Percentiles rank a stretch among this genome's conserved stretches.
phyloP scores from a whole-genome alignment of 2,329 filamentous ascomycete genomes.

The Clarireedia paspali region DNA sequence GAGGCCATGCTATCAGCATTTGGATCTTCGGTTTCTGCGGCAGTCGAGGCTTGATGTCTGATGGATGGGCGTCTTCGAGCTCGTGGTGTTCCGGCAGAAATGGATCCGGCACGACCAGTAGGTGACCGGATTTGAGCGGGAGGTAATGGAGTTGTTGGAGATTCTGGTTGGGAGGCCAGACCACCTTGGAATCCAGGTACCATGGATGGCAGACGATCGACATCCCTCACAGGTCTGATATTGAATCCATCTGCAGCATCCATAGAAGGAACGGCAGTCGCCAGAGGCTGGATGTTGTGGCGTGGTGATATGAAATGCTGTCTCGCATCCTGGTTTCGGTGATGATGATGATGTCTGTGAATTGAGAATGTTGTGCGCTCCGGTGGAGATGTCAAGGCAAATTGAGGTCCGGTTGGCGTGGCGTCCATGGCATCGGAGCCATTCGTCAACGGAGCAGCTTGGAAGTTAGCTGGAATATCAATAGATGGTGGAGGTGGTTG shows the following conservation, averaged over 20 bases:
- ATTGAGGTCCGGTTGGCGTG: slow-evolving; percentile 52
- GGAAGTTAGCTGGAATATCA: slow-evolving; percentile 58
- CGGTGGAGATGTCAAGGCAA: slow-evolving; percentile 62
- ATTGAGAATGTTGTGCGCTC: slow-evolving; percentile 59
- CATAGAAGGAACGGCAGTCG: slow-evolving; percentile 58
- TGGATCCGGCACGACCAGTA: slow-evolving; percentile 45
- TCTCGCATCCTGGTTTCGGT: slow-evolving; percentile 44
- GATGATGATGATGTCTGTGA: slow-evolving; percentile 44
- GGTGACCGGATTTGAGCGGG: slow-evolving; percentile 54
- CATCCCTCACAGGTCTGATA: slow-evolving; percentile 70
- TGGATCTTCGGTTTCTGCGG: slow-evolving; percentile 80
- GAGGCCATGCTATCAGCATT: slow-evolving; percentile 75
- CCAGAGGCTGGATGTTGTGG: slow-evolving; percentile 56
- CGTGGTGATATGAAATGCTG: slow-evolving; percentile 42
- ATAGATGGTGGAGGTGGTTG: slow-evolving; percentile 80
- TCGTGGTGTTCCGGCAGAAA: slow-evolving; percentile 44
- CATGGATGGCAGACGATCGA: slow-evolving; percentile 79
- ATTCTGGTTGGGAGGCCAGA: slow-evolving; percentile 81
- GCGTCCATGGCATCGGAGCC: slow-evolving; percentile 46
- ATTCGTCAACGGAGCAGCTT: slow-evolving; percentile 39
- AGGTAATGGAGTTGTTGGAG: slow-evolving; percentile 75
- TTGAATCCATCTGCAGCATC: slow-evolving; percentile 65
- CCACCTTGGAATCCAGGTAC: slow-evolving; percentile 60
- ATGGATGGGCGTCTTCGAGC: slow-evolving; percentile 73
- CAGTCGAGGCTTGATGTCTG: slow-evolving; percentile 77